Evolutionary conservation across 257 asterid genomes (phyloP).

Genomic region (Nicotiana benthamiana): DNA sequence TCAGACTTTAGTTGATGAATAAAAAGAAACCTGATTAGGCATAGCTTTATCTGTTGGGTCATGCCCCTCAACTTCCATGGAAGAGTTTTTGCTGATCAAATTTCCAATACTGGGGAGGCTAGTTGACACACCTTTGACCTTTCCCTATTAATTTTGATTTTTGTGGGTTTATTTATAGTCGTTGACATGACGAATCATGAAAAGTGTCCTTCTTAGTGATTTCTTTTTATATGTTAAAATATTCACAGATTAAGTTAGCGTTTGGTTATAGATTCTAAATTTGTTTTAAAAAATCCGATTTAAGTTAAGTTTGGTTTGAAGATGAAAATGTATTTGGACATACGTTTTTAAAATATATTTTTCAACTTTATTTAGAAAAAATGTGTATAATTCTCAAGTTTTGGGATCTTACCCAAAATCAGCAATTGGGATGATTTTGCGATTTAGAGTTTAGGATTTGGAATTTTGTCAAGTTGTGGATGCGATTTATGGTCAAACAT

Average conservation of each 20-base stretch:
- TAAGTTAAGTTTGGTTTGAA: too few species aligned
- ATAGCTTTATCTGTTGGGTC: background rate
- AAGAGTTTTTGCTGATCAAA: background rate
- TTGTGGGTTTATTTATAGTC: background rate
- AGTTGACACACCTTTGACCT: background rate
- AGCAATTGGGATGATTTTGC: too few species aligned
- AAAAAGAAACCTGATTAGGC: background rate
- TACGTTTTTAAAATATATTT: too few species aligned
- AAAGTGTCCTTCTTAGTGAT: background rate
- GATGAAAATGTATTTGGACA: too few species aligned
- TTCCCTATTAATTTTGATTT: background rate
- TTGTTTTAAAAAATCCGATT: too few species aligned
- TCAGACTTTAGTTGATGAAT: background rate
- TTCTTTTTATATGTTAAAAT: background rate
- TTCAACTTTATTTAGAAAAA: too few species aligned
- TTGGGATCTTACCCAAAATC: too few species aligned
- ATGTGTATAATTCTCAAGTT: too few species aligned
- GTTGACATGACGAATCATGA: background rate
- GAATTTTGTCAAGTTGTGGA: too few species aligned
- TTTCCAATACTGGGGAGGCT: background rate
- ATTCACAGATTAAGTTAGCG: background rate
- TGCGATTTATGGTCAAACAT: too few species aligned
- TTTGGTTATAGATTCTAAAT: too few species aligned
- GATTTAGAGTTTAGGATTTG: too few species aligned
- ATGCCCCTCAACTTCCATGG: background rate